Conservation (phyloP, 495 filamentous ascomycete species). For the Penicillium angulare region DNA sequence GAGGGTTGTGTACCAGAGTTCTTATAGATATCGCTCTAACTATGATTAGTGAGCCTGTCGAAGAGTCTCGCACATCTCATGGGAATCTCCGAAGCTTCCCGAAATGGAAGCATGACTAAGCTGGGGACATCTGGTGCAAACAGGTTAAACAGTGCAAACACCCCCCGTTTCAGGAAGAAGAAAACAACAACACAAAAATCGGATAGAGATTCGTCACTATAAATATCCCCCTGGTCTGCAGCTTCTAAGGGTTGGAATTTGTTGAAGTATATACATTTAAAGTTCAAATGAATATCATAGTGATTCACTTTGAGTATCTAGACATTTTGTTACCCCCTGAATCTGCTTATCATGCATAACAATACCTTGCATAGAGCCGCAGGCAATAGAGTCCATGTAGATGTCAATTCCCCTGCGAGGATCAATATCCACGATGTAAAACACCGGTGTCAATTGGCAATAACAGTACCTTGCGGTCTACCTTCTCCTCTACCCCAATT, state of each 20-base stretch:
- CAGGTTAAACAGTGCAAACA: conserved; percentile 27
- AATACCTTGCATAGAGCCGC: background rate
- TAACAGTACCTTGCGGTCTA: conserved; percentile 15
- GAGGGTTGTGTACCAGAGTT: too few species aligned
- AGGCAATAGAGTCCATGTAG: background rate
- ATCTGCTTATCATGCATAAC: background rate
- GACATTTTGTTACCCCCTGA: too few species aligned
- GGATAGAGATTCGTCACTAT: too few species aligned
- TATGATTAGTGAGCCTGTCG: too few species aligned
- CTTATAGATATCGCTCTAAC: too few species aligned
- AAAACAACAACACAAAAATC: conserved; percentile 15
- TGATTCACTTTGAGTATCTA: too few species aligned
- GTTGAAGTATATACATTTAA: too few species aligned
- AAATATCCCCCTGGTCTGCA: background rate
- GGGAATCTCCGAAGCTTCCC: too few species aligned
- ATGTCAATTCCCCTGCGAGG: background rate
- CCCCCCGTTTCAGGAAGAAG: conserved; percentile 11
- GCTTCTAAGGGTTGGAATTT: too few species aligned
- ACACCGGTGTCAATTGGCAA: conserved; percentile 23
- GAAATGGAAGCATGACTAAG: conserved; percentile 6
- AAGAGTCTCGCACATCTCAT: background rate
- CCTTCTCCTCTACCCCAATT: conserved; percentile 13
- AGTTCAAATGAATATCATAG: background rate
- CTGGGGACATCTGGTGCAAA: background rate
- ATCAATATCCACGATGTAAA: conserved; percentile 8